Evolutionary conservation across 148 eudicot species (phyloP), one percentile per base, ranked within the genome.

Genomic region (Suaeda aralocaspica): DNA sequence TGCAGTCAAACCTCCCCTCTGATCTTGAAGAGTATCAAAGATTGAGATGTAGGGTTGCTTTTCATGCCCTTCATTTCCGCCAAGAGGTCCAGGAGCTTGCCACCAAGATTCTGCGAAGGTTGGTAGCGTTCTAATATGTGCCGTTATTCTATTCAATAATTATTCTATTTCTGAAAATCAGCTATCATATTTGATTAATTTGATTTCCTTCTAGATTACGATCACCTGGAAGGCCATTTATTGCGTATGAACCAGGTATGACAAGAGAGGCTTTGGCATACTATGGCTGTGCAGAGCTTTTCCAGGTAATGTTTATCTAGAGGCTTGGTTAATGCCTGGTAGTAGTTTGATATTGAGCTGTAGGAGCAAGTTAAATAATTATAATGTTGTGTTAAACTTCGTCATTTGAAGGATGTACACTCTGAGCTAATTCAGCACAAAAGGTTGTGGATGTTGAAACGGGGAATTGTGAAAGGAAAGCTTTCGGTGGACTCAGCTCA

Each of bases 211-310:
- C 22, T 78, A 88, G 96, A 74, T 78, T 93, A 73, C 81, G 86
- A 72, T 83, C 84, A 66, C 75, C 89, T 9, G 84, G 90, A 25
- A 77, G 84, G 72, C 98, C 96, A 21, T 90, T 88, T 66, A 88
- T 93, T 67, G 96, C 94, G 28, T 93, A 90, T 76, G 94, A 93
- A 34, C 94, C 92, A 5, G 98, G 96, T 70, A 79, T 93, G 87
- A 88, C 95, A n/a, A 87, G 96, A 72, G 98, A 93, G 19, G 86
- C 96, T 46, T 83, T 90, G 72, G 98, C 98, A 69, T 93, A 84
- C 81, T 80, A 87, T 76, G 98, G 96, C 11, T 93, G 96, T 71
- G 98, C 95, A 18, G 98, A 92, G 72, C 96, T 92, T 73, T 92
- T 92, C 69, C 98, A 92, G 96, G 98, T 92, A 77, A 64, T 46